These are phyloP conservation scores for Zoysia japonica DNA, from an alignment of 176 grass and related monocot species.

Conservation along the genomic window DNA sequence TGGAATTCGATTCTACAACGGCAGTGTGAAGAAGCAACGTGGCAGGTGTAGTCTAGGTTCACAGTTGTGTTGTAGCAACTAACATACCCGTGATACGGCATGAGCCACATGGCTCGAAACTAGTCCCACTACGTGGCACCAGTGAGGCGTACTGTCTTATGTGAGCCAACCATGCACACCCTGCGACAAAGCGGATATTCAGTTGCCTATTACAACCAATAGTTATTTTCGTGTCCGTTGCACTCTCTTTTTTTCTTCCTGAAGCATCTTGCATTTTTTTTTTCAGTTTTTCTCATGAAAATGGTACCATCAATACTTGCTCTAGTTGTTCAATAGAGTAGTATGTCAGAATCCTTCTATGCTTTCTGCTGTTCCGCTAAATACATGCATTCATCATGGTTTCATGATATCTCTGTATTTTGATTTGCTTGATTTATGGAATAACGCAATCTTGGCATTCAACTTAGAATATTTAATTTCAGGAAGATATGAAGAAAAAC, in stretches of 20 bases:
- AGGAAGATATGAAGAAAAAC: slow-evolving; percentile 99
- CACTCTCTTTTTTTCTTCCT: background rate
- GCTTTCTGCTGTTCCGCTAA: no score
- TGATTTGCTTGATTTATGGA: background rate
- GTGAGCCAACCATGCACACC: background rate
- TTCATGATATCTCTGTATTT: slow-evolving; percentile 9
- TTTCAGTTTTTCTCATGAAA: no score
- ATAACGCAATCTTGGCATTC: background rate
- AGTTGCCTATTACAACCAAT: background rate
- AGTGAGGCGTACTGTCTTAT: background rate
- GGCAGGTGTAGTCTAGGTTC: background rate
- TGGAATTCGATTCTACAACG: background rate
- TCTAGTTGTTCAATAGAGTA: background rate
- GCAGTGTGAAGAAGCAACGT: background rate
- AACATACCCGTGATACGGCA: background rate
- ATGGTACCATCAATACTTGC: background rate
- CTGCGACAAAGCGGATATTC: background rate
- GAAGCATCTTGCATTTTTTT: background rate
- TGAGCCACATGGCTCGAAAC: no score
- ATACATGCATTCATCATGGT: background rate
- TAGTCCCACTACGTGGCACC: background rate
- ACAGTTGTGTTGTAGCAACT: background rate
- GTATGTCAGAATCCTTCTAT: background rate
- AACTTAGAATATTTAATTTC: slow-evolving; percentile 26
- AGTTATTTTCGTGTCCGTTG: background rate